These are phyloP conservation scores for Sclerospora graminicola DNA, from an alignment of 352 stramenopile genomes.

Conservation along the genomic window DNA sequence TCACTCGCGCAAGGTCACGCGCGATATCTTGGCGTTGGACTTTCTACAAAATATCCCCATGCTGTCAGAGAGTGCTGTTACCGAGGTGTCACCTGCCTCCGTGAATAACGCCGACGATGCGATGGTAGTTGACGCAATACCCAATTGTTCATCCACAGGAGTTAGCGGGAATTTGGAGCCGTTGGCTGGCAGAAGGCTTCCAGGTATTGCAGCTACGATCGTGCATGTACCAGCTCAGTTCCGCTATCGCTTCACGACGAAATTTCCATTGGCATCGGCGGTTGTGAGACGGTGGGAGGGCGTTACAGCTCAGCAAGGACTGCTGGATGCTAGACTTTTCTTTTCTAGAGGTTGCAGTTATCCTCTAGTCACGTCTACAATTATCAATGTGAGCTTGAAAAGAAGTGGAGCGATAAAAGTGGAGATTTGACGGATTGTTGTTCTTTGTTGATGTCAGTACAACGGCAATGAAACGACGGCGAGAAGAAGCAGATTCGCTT, in stretches of 20 bases:
- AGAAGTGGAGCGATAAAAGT: not conserved
- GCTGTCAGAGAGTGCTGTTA: constrained; percentile 34
- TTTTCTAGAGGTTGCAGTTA: constrained; percentile 82
- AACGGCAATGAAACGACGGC: constrained; percentile 61
- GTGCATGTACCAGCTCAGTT: constrained; percentile 54
- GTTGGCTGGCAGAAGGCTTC: constrained; percentile 52
- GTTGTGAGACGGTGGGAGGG: constrained; percentile 74
- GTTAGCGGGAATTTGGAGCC: constrained; percentile 27
- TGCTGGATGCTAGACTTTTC: constrained; percentile 65
- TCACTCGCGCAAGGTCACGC: constrained; percentile 13
- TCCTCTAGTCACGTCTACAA: constrained; percentile 61
- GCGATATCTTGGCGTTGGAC: constrained; percentile 80
- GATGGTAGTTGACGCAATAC: not conserved
- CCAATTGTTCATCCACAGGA: not conserved
- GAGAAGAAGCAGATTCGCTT: constrained; percentile 38
- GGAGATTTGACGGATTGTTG: not conserved
- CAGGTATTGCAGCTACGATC: constrained; percentile 56
- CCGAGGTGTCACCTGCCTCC: constrained; percentile 1
- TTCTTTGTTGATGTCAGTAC: constrained; percentile 32
- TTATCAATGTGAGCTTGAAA: constrained; percentile 49
- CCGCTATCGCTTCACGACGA: constrained; percentile 70
- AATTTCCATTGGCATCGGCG: constrained; percentile 60
- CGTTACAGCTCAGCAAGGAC: constrained; percentile 46
- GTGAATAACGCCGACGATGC: constrained; percentile 2
- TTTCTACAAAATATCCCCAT: constrained; percentile 86